Base-by-base conservation (phyloP, 2,329 filamentous ascomycete genomes). In the Colletotrichum costaricense region DNA sequence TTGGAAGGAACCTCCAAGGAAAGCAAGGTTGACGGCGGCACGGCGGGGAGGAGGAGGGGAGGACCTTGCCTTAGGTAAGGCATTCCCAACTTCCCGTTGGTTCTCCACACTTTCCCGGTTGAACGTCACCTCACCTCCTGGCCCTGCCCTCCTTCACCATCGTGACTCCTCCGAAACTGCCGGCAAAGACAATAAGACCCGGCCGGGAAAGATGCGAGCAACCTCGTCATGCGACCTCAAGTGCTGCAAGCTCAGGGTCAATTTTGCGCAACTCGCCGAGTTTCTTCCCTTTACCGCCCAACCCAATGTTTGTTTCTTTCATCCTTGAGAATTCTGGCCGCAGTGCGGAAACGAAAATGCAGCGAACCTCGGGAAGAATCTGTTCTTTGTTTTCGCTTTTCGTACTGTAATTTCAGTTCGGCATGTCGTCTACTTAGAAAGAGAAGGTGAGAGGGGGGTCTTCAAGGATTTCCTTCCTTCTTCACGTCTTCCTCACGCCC, bases 91-190 rank as follows among this genome's bases (percentile, higher is more conserved):
- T 65, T 65, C 33, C 33, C 30, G 16, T 42, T 30, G 52, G 52
- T 49, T 49, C 54, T 30, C 52, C 63, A 57, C 63, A 49, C 33
- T 22, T 52, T 57, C 52, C 63, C 33, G 24, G 35, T 33, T 28
- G 24, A 65, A 65, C 63, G 33, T 65, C 63, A 57, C 33, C 35
- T 65, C 52, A 22, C 38, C 52, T 12, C 19, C 52, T 19, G 28
- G n/a, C 28, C 16, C 28, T 30, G 11, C 46, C 33, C 46, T 24
- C 28, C n/a, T 52, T 52, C 22, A 63, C 42, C 19, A 42, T 42
- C n/a, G 24, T 35, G 33, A 38, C 33, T n/a, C 57, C 33, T 60
- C 57, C 33, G 22, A 42, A 24, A 35, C 38, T 22, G 26, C 59
- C 30, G 33, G 57, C 22, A 49, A 30, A 33, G 30, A 19, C 7